Evolutionary conservation across 257 asterid species (phyloP).

Genomic region (Cordia subcordata): DNA sequence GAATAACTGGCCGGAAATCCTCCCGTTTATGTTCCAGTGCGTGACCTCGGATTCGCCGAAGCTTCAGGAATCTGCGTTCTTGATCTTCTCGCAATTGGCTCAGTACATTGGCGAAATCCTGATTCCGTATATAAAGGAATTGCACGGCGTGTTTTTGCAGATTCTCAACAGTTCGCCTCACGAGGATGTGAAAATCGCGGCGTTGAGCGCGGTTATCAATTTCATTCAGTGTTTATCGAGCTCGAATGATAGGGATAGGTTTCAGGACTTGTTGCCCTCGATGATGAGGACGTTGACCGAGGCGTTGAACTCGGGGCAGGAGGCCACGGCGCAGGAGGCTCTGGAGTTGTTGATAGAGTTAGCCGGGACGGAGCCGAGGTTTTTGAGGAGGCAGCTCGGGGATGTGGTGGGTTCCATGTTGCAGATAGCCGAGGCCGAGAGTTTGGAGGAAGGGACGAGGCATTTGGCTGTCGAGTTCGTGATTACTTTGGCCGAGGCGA

Average conservation of each 20-base stretch:
- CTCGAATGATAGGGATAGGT: conserved; percentile 74
- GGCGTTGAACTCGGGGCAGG: conserved; percentile 79
- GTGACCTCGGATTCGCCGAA: conserved; percentile 63
- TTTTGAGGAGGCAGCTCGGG: conserved; percentile 80
- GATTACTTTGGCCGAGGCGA: conserved; percentile 88
- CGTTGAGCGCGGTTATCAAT: conserved; percentile 84
- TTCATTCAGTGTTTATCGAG: conserved; percentile 82
- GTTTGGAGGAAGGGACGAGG: conserved; percentile 86
- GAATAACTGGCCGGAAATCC: conserved; percentile 77
- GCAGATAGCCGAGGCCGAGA: conserved; percentile 89
- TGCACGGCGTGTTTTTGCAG: conserved; percentile 74
- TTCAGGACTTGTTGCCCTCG: conserved; percentile 87
- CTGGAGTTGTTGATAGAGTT: conserved; percentile 86
- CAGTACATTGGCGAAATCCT: conserved; percentile 70
- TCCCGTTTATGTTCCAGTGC: conserved; percentile 92
- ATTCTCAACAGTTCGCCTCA: conserved; percentile 48
- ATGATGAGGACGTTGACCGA: conserved; percentile 98
- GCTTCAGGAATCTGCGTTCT: conserved; percentile 75
- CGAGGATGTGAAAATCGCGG: conserved; percentile 83
- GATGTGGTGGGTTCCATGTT: conserved; percentile 94
- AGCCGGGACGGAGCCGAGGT: conserved; percentile 93
- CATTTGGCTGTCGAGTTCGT: conserved; percentile 95
- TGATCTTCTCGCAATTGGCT: conserved; percentile 80
- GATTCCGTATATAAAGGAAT: conserved; percentile 62
- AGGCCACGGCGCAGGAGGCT: conserved; percentile 95